phyloP scores from a whole-genome alignment of 257 asterid species.

The Primulina huaijiensis region DNA sequence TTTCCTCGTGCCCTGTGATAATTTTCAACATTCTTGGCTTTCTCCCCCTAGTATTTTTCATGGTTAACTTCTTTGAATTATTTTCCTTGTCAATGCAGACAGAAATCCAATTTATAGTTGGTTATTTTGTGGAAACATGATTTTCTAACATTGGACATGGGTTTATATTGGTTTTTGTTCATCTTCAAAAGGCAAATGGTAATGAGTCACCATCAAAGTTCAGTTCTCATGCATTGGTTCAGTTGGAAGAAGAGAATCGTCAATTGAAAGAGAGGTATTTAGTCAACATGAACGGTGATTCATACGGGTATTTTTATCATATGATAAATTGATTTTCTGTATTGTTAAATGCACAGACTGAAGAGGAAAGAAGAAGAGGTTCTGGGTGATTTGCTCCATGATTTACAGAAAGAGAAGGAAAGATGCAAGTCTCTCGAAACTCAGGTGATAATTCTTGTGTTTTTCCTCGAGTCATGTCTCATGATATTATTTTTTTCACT shows the following conservation, averaged over 20 bases:
- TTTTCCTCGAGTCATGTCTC: slow-evolving; percentile 10
- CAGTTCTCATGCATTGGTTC: slow-evolving; percentile 36
- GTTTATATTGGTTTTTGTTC: slow-evolving; percentile 21
- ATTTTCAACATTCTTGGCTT: not conserved
- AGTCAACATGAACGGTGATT: slow-evolving; percentile 18
- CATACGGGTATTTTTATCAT: slow-evolving; percentile 10
- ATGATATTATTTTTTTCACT: slow-evolving; percentile 1
- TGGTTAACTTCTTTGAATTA: not conserved
- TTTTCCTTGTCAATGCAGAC: not conserved
- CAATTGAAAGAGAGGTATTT: slow-evolving; percentile 61
- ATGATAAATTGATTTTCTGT: not conserved
- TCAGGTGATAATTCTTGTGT: slow-evolving; percentile 46
- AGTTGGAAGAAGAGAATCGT: slow-evolving; percentile 69
- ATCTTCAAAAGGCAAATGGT: slow-evolving; percentile 42
- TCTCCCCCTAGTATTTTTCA: not conserved
- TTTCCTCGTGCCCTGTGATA: not conserved
- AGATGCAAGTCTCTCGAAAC: slow-evolving; percentile 63
- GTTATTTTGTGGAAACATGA: slow-evolving; percentile 12
- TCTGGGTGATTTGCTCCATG: slow-evolving; percentile 72
- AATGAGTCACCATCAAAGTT: slow-evolving; percentile 36
- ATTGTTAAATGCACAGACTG: slow-evolving; percentile 46
- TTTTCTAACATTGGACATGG: slow-evolving; percentile 13
- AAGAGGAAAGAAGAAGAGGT: slow-evolving; percentile 60
- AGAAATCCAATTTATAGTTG: not conserved
- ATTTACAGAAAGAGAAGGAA: slow-evolving; percentile 62